Base-by-base conservation (phyloP, 768 basidiomycete genomes). In the Leucocoprinus sp. region DNA sequence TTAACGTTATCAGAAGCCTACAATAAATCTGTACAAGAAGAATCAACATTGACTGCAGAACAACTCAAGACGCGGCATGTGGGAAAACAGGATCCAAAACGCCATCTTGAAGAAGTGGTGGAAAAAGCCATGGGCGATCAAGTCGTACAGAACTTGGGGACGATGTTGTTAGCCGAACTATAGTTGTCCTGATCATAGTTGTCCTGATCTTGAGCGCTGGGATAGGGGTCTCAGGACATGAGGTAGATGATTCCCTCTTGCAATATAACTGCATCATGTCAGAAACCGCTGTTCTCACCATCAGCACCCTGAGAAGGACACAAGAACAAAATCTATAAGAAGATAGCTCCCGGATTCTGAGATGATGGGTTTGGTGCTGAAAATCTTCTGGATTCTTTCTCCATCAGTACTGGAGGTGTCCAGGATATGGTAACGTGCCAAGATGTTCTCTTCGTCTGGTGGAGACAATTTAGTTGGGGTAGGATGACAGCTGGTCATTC, bases 101-200 rank as follows among this genome's bases (percentile, higher is more conserved):
- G 96, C 54, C 96, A 99, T 70, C 64, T 99, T 52, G 93, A 95
- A 57, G 96, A 97, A 65, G 87, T 89, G 22, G 96, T 97, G 5
- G 96, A 98, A 68, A 91, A 87, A 64, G 93, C 93, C 1, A 97
- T 99, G 83, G 93, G 92, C 2, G 84, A 96, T 64, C 93, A 97
- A 64, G 92, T 97, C 43, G 85, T 93, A 34, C 93, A 96, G 68
- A 93, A 87, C 59, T 65, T 97, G 51, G 93, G 89, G 31, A 95
- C 92, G 54, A 95, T 95, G 82, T 72, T 97, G 50, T 72, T 96
- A 51, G 90, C 91, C 46, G 93, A 97, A 69, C 70, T 96, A 47
- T 47, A 47, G 38, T 39, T 47, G n/a, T n/a, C n/a, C n/a, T n/a
- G n/a, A n/a, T n/a, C n/a, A n/a, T n/a, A n/a, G n/a, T n/a, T n/a